Conservation (phyloP, 2,329 filamentous ascomycete genomes). For the Penicillium sp. region DNA sequence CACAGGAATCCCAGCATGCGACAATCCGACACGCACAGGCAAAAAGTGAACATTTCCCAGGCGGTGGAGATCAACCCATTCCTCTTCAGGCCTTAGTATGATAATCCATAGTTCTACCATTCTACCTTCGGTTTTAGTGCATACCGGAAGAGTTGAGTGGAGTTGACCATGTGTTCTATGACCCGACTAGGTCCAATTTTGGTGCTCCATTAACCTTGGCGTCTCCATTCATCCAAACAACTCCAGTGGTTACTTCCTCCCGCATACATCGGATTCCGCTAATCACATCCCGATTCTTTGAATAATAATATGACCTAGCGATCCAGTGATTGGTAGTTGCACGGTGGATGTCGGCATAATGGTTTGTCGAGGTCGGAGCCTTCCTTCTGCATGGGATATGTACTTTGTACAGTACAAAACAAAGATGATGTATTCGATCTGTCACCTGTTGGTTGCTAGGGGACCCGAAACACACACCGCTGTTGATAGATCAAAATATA, state of each 20-base stretch:
- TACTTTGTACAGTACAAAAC: not conserved
- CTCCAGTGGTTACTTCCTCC: conserved; percentile 12
- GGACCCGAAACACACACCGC: conserved; percentile 20
- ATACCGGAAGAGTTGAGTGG: conserved; percentile 19
- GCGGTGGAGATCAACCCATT: conserved; percentile 15
- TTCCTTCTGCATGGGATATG: not conserved
- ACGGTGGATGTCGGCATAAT: not conserved
- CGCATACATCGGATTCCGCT: conserved; percentile 7
- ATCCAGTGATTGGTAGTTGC: conserved; percentile 18
- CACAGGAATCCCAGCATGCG: conserved; percentile 7
- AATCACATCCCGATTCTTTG: conserved; percentile 12
- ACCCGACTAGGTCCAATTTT: conserved; percentile 16
- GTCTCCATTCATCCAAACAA: not conserved
- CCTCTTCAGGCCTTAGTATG: conserved; percentile 9
- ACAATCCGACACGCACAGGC: conserved; percentile 7
- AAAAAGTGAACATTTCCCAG: conserved; percentile 1
- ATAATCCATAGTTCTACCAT: conserved; percentile 19
- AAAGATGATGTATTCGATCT: conserved; percentile 19
- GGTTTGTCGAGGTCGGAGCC: not conserved
- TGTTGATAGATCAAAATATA: conserved; percentile 7
- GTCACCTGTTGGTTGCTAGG: conserved; percentile 23
- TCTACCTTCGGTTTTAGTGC: conserved; percentile 24
- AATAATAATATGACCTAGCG: conserved; percentile 16
- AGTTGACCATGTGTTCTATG: conserved; percentile 25
- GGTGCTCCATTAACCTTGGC: not conserved